These are phyloP conservation scores for Colletotrichum aenigma DNA, from an alignment of 2,329 filamentous ascomycete genomes.

Conservation along the genomic window DNA sequence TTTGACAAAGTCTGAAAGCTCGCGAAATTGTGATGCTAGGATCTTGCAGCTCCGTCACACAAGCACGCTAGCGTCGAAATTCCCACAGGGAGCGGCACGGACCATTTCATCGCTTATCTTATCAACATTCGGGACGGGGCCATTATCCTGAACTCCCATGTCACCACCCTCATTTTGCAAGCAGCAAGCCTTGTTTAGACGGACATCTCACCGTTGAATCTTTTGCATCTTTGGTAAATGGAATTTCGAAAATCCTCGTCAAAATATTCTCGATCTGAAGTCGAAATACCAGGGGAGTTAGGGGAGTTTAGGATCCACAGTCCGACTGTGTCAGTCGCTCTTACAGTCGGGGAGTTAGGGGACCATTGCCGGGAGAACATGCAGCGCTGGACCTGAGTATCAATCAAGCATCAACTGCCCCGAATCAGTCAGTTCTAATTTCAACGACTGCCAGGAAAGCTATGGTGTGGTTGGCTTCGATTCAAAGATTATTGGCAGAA, in stretches of 20 bases:
- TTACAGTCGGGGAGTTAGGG: background rate
- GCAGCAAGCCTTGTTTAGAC: background rate
- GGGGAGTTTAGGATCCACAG: background rate
- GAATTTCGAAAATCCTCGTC: background rate
- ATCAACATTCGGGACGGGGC: background rate
- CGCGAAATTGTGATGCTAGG: slow-evolving; percentile 7
- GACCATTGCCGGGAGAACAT: background rate
- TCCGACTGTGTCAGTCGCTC: background rate
- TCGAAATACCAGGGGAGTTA: background rate
- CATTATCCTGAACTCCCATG: background rate
- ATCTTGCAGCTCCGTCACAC: background rate
- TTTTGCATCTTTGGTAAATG: background rate
- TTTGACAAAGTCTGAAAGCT: background rate
- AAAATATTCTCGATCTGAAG: background rate
- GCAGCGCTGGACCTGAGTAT: background rate
- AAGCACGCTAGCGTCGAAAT: background rate
- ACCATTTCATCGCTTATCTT: background rate
- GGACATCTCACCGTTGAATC: background rate
- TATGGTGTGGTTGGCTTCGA: background rate
- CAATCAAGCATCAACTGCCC: background rate
- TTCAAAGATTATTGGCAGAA: fast-evolving
- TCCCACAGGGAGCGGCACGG: background rate
- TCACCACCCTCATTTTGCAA: background rate
- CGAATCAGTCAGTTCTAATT: background rate
- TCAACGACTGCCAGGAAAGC: background rate